Conservation (phyloP, 129 eudicot species). For the Chrysanthemum makinoi region DNA sequence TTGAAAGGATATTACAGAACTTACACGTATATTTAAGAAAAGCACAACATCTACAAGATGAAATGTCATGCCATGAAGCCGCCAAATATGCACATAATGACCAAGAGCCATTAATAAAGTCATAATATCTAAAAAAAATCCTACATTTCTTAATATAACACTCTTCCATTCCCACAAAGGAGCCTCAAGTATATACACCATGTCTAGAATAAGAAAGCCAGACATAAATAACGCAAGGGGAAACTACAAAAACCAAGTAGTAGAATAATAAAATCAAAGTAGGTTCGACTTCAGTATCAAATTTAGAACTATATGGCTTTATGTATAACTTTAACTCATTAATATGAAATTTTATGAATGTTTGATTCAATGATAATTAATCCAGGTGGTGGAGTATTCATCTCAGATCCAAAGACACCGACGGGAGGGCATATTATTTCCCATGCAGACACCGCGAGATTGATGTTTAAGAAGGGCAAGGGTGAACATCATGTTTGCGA, state of each 20-base stretch:
- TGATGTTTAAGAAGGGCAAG: no score
- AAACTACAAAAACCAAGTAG: conserved; percentile 6
- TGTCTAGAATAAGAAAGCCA: conserved; percentile 14
- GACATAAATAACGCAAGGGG: background rate
- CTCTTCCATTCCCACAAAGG: conserved; percentile 91
- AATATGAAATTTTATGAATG: no score
- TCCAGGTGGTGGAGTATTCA: no score
- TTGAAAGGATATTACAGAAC: conserved; percentile 28
- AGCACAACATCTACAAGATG: conserved; percentile 90
- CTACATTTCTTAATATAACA: conserved; percentile 65
- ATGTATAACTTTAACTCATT: no score
- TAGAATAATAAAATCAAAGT: background rate
- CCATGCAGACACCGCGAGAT: no score
- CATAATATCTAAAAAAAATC: conserved; percentile 89
- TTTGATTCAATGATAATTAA: no score
- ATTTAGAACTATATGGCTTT: no score
- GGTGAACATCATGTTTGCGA: no score
- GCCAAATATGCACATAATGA: conserved; percentile 90
- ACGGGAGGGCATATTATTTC: no score
- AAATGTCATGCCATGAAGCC: conserved; percentile 98
- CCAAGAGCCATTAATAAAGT: conserved; percentile 86
- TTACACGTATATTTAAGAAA: conserved; percentile 84
- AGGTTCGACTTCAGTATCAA: no score
- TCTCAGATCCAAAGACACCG: no score
- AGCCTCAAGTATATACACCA: conserved; percentile 48